Evolutionary conservation across 192 early-diverging fungal species (phyloP).

Genomic region (Cladochytrium replicatum): DNA sequence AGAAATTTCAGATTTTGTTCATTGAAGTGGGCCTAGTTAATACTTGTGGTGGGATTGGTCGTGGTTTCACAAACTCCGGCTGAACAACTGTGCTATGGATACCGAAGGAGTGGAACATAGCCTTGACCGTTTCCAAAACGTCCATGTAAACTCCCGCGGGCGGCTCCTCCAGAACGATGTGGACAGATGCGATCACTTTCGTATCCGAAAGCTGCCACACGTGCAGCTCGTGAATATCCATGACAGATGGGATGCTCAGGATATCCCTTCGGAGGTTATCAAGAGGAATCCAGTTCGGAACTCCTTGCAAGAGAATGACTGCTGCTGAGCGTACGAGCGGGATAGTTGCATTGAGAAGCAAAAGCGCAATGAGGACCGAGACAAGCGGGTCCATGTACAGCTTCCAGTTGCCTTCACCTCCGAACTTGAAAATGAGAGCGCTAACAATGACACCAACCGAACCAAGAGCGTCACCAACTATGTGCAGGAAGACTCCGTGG

Average conservation of each 20-base stretch:
- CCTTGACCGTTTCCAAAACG: constrained; percentile 61
- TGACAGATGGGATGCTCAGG: constrained; percentile 48
- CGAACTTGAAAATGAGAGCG: constrained; percentile 64
- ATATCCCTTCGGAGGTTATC: constrained; percentile 45
- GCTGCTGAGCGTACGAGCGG: constrained; percentile 62
- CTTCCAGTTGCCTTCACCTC: constrained; percentile 51
- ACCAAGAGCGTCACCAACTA: constrained; percentile 81
- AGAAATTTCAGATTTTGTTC: not conserved
- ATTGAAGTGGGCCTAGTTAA: not conserved
- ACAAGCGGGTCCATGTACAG: constrained; percentile 80
- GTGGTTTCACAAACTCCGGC: constrained; percentile 63
- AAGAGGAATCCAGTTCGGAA: constrained; percentile 56
- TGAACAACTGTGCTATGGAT: constrained; percentile 87
- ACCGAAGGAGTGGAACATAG: constrained; percentile 60
- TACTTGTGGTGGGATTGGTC: not conserved
- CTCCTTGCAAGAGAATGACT: constrained; percentile 72
- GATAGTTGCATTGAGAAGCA: constrained; percentile 49
- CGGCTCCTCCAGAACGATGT: constrained; percentile 55
- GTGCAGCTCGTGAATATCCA: constrained; percentile 82
- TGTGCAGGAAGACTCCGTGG: constrained; percentile 77
- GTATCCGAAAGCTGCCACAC: constrained; percentile 85
- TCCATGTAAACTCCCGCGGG: constrained; percentile 50
- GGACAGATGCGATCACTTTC: constrained; percentile 74
- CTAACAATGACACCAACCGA: constrained; percentile 78
- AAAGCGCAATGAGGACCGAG: constrained; percentile 51